Conservation (phyloP, 768 basidiomycete genomes). For the Collybia sordida region DNA sequence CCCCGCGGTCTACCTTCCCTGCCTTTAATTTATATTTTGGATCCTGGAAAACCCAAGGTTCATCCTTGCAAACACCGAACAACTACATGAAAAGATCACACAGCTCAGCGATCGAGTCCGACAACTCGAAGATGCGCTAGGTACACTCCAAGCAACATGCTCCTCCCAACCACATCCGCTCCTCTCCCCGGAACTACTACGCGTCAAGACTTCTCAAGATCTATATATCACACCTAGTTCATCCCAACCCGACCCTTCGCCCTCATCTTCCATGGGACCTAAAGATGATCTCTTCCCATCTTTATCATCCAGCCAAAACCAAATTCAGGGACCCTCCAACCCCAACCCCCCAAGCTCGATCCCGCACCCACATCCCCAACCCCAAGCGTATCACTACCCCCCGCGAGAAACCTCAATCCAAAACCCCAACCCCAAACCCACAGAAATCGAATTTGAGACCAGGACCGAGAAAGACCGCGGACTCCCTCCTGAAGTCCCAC, state of each 20-base stretch:
- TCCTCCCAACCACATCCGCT: constrained; percentile 52
- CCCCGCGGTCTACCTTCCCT: not conserved
- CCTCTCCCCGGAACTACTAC: constrained; percentile 55
- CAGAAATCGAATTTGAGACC: too few species aligned
- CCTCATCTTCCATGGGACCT: not conserved
- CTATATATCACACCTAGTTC: constrained; percentile 42
- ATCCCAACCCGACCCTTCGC: constrained; percentile 1
- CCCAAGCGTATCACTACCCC: too few species aligned
- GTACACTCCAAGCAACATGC: constrained; percentile 37
- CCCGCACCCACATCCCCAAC: not conserved
- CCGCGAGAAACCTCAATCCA: too few species aligned
- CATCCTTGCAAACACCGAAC: constrained; percentile 67
- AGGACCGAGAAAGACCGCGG: constrained; percentile 19
- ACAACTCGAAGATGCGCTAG: constrained; percentile 61
- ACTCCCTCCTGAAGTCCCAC: constrained; percentile 38
- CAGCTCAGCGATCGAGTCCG: constrained; percentile 63
- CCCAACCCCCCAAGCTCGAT: too few species aligned
- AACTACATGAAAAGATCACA: constrained; percentile 62
- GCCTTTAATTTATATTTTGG: not conserved
- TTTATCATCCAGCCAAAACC: too few species aligned
- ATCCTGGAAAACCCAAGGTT: constrained; percentile 36
- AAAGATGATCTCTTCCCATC: not conserved
- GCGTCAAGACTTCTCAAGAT: constrained; percentile 68
- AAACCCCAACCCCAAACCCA: too few species aligned
- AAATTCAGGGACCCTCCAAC: too few species aligned